Conservation (phyloP, 768 basidiomycete genomes). For the Brasilioporus rufonigricans region DNA sequence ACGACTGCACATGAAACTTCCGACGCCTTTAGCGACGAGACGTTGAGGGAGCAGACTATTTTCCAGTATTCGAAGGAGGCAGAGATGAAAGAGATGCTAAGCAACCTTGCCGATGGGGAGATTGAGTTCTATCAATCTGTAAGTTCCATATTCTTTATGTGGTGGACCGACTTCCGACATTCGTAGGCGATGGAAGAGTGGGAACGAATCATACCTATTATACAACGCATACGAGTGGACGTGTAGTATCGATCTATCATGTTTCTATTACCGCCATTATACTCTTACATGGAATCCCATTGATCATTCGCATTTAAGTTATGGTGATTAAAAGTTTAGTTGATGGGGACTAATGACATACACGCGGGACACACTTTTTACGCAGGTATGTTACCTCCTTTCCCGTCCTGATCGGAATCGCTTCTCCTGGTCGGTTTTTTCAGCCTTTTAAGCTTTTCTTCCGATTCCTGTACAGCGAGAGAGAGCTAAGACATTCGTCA, state of each 20-base stretch:
- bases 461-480: constrained; percentile 77
- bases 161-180: constrained; percentile 3
- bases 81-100: constrained; percentile 97
- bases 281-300: constrained; percentile 7
- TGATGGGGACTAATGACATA: neutral
- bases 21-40: constrained; percentile 95
- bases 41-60: constrained; percentile 82
- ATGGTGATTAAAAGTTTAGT: neutral
- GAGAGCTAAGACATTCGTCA: constrained; percentile 50
- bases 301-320: constrained; percentile 4
- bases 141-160: constrained; percentile 18
- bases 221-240: constrained; percentile 93
- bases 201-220: constrained; percentile 91
- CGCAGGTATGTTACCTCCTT: constrained; percentile 8
- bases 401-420: constrained; percentile 7
- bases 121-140: constrained; percentile 92
- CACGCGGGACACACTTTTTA: neutral
- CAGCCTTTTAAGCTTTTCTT: constrained; percentile 50
- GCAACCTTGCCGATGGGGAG: constrained; percentile 87
- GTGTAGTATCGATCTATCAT: constrained; percentile 46
- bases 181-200: constrained; percentile 91
- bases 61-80: constrained; percentile 90
- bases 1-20: constrained; percentile 93
- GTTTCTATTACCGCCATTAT: constrained; percentile 15
- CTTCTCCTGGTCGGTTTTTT: constrained; percentile 2